Base-by-base conservation (phyloP, 805 yeast species). In the Ogataea angusta region DNA sequence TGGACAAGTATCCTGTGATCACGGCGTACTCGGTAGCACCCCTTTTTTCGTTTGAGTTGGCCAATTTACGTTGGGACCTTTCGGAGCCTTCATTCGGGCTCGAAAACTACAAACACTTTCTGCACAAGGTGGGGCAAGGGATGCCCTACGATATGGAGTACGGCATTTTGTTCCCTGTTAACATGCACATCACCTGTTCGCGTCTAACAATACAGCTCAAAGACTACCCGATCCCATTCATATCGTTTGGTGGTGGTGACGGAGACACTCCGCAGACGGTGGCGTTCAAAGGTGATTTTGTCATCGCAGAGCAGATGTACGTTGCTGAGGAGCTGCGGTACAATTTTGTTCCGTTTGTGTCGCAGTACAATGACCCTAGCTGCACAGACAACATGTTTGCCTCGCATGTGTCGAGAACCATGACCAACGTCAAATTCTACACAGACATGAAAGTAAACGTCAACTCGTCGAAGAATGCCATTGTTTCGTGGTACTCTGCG, bases 401-500 rank as follows among this genome's bases (percentile, higher is more conserved):
- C 0, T 70, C 73, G 2, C 72, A 69, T 46, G 69, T 80, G 10
- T 72, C 81, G 1, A 69, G 88, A 50, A 81, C 88, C 0, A 64
- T 82, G 57, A 78, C 83, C 3, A 78, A 83, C 0, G 72, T 82
- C 15, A 82, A 82, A 47, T 64, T 75, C 27, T 72, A 69, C 57
- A 62, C 76, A 22, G 76, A 80, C 48, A 50, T 79, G 42, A 59
- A 66, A 10, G 70, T 78, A 17, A 47, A 60, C 6, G 69, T 80
- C 10, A 58, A 58, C 18, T 71, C 84, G 0, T 56, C 61, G 2
- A 54, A 66, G 14, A 72, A 82, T 3, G 73, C 82, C 13, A 62
- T 70, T 32, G 62, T 82, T 4, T 71, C 80, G 12, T 82, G 86
- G 86, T 75, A 85, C 35, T 76, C 79, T 42, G 69, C 85, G 0